Evolutionary conservation across 2,329 filamentous ascomycete genomes (phyloP).

Genomic region (Juglanconis sp.): DNA sequence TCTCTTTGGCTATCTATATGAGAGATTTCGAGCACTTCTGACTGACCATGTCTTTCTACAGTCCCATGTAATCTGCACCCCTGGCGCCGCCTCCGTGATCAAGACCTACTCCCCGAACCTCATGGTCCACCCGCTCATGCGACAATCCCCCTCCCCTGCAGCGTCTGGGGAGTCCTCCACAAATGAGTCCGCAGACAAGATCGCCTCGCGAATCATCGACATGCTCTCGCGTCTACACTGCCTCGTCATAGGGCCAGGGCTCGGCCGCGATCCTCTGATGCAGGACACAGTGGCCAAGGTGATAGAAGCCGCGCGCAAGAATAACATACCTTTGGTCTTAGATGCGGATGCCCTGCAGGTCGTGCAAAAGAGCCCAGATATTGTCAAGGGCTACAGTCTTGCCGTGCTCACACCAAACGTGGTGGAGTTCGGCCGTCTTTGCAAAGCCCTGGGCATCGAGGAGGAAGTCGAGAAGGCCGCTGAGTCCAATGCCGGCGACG

Average conservation of each 20-base stretch:
- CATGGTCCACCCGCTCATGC: constrained; percentile 97
- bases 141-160: constrained; percentile 57
- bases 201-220: constrained; percentile 67
- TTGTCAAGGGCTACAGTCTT: constrained; percentile 76
- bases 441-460: constrained; percentile 70
- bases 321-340: constrained; percentile 75
- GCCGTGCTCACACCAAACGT: constrained; percentile 94
- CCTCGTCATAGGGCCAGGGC: constrained; percentile 85
- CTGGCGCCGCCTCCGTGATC: constrained; percentile 80
- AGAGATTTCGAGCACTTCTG: no score
- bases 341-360: constrained; percentile 87
- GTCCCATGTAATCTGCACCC: constrained; percentile 96
- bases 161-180: constrained; percentile 40
- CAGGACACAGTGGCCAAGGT: constrained; percentile 79
- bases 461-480: constrained; percentile 39
- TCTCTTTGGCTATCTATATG: not conserved
- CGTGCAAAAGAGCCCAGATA: constrained; percentile 69
- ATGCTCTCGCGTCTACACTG: constrained; percentile 88
- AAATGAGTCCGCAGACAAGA: constrained; percentile 51
- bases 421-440: constrained; percentile 83
- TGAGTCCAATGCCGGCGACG: constrained; percentile 27
- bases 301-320: constrained; percentile 71
- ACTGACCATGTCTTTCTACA: constrained; percentile 29
- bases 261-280: constrained; percentile 87
- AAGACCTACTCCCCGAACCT: constrained; percentile 97